A percentile compares a stretch with the other conserved stretches of the same genome.
Evolutionary conservation across 768 basidiomycete genomes (phyloP).

Genomic region (Mycena rebaudengoi): DNA sequence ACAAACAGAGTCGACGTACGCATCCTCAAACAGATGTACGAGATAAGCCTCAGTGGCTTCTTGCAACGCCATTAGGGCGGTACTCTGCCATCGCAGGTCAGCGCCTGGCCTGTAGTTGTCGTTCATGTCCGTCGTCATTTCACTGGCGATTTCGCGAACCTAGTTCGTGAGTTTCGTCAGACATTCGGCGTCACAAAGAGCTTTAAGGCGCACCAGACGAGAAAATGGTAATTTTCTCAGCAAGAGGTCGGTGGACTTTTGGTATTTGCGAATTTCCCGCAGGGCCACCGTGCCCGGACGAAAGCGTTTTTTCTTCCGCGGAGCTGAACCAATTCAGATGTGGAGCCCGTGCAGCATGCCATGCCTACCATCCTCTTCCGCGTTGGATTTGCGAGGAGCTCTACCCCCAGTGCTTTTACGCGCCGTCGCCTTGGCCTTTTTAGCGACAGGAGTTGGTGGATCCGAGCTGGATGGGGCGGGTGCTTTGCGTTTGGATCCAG

Average conservation of each 20-base stretch:
- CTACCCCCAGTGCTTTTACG: slow-evolving; percentile 86
- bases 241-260: slow-evolving; percentile 90
- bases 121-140: slow-evolving; percentile 85
- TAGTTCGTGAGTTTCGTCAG: slow-evolving; percentile 37
- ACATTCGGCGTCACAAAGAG: background rate
- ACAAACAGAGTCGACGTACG: slow-evolving; percentile 65
- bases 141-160: slow-evolving; percentile 95
- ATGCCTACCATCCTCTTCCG: slow-evolving; percentile 34
- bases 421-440: slow-evolving; percentile 70
- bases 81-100: slow-evolving; percentile 91
- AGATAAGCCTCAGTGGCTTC: slow-evolving; percentile 96
- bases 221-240: slow-evolving; percentile 91
- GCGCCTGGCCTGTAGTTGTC: slow-evolving; percentile 59
- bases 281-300: slow-evolving; percentile 91
- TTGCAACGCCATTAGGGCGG: slow-evolving; percentile 92
- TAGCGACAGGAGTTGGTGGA: slow-evolving; percentile 59
- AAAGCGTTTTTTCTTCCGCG: slow-evolving; percentile 70
- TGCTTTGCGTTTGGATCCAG: slow-evolving; percentile 57
- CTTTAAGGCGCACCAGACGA: slow-evolving; percentile 75
- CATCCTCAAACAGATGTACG: slow-evolving; percentile 97
- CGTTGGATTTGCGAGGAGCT: slow-evolving; percentile 48
- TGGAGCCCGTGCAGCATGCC: slow-evolving; percentile 11
- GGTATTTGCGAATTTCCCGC: slow-evolving; percentile 93
- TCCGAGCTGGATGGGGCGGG: slow-evolving; percentile 48
- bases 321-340: slow-evolving; percentile 6